Evolutionary conservation across 1,284 basidiomycete genomes (phyloP).

Genomic region (Tilletia horrida): DNA sequence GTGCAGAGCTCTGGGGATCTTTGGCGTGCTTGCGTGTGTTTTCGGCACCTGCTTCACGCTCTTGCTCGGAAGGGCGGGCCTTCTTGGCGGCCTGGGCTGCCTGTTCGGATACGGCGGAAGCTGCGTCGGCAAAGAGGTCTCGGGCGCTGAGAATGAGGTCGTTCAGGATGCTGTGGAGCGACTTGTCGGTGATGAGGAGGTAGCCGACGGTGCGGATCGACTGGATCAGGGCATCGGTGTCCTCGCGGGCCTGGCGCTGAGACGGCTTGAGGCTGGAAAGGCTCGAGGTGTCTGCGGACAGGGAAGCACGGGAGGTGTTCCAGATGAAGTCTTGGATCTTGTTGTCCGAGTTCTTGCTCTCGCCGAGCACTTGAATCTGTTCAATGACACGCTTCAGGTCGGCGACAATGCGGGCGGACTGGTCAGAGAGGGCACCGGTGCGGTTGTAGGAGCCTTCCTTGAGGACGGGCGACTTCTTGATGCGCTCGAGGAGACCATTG

Average conservation of each 20-base stretch:
- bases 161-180: slow-evolving; percentile 56
- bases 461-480: slow-evolving; percentile 37
- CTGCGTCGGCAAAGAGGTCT: slow-evolving; percentile 58
- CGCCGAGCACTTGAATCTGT: slow-evolving; percentile 36
- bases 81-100: slow-evolving; percentile 35
- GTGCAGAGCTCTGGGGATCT: slow-evolving; percentile 32
- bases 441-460: slow-evolving; percentile 33
- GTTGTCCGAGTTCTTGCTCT: slow-evolving; percentile 52
- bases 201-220: slow-evolving; percentile 57
- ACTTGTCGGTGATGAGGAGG: slow-evolving; percentile 56
- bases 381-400: slow-evolving; percentile 41
- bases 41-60: slow-evolving; percentile 45
- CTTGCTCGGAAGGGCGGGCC: slow-evolving; percentile 35
- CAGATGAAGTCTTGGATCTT: slow-evolving; percentile 57
- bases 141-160: slow-evolving; percentile 57
- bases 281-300: slow-evolving; percentile 30
- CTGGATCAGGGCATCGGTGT: slow-evolving; percentile 55
- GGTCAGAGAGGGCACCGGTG: slow-evolving; percentile 36
- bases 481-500: slow-evolving; percentile 31
- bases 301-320: slow-evolving; percentile 49
- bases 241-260: slow-evolving; percentile 53
- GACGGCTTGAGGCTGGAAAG: slow-evolving; percentile 25
- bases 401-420: slow-evolving; percentile 31
- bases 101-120: slow-evolving; percentile 43
- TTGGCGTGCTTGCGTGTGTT: slow-evolving; percentile 53